These are phyloP conservation scores for Pyrrhoderma noxium DNA, from an alignment of 1,284 basidiomycete species.

Conservation along the genomic window DNA sequence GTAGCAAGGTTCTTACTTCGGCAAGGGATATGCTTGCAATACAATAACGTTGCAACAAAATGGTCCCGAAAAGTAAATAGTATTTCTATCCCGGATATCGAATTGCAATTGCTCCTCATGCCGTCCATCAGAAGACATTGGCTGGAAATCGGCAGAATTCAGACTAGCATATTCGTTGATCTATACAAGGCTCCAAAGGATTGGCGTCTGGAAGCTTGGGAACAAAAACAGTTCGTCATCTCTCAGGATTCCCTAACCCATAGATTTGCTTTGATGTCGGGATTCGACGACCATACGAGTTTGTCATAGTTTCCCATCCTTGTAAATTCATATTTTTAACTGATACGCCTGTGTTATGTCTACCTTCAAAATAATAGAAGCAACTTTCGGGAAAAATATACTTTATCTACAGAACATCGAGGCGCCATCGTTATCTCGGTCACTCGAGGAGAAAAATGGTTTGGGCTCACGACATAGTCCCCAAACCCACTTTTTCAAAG, in stretches of 20 bases:
- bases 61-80: slow-evolving; percentile 54
- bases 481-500: not conserved
- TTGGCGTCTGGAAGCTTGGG: slow-evolving; percentile 44
- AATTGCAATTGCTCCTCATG: slow-evolving; percentile 40
- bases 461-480: not conserved
- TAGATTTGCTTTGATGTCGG: slow-evolving; percentile 2
- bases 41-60: slow-evolving; percentile 66
- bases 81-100: slow-evolving; percentile 44
- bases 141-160: slow-evolving; percentile 58
- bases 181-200: slow-evolving; percentile 58
- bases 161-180: slow-evolving; percentile 56
- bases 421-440: not conserved
- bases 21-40: slow-evolving; percentile 55
- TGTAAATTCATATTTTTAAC: too few relatives aligned
- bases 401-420: slow-evolving; percentile 8
- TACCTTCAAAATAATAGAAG: too few relatives aligned
- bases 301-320: not conserved
- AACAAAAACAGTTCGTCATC: slow-evolving; percentile 63
- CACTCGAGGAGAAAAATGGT: not conserved
- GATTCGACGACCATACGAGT: not conserved
- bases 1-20: slow-evolving; percentile 53
- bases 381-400: slow-evolving; percentile 2
- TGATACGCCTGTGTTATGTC: too few relatives aligned
- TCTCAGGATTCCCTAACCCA: slow-evolving; percentile 48
- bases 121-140: slow-evolving; percentile 42